Percentiles rank a stretch among this genome's conserved stretches.
Conservation (phyloP, 108 stramenopile genomes). For the Seminavis robusta region DNA sequence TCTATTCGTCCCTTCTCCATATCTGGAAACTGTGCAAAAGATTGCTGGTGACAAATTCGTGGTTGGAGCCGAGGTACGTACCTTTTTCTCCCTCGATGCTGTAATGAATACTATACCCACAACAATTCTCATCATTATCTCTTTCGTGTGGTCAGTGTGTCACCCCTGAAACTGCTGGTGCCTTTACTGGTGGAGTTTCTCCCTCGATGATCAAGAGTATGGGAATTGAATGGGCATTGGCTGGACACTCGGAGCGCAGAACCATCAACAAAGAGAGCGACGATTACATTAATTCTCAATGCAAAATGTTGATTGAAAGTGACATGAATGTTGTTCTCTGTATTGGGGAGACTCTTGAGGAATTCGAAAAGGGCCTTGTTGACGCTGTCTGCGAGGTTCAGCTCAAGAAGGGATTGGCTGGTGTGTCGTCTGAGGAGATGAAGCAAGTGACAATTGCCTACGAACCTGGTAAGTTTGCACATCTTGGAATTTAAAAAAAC, state of each 20-base stretch:
- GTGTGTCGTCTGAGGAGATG: slow-evolving; percentile 74
- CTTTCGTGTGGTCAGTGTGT: slow-evolving; percentile 41
- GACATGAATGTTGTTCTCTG: slow-evolving; percentile 94
- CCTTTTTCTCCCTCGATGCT: background rate
- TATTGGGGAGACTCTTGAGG: slow-evolving; percentile 93
- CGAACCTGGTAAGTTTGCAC: no score
- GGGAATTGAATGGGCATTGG: slow-evolving; percentile 89
- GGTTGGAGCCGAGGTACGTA: slow-evolving; percentile 57
- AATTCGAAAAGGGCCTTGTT: slow-evolving; percentile 91
- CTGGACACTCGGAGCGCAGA: slow-evolving; percentile 97
- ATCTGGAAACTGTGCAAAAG: slow-evolving; percentile 34
- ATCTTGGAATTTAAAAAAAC: no score
- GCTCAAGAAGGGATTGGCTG: slow-evolving; percentile 79
- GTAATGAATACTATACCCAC: no score
- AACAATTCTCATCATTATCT: slow-evolving; percentile 4
- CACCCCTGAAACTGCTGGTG: slow-evolving; percentile 78
- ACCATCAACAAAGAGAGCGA: slow-evolving; percentile 87
- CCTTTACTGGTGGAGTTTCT: slow-evolving; percentile 95
- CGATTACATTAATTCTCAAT: slow-evolving; percentile 90
- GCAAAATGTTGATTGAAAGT: slow-evolving; percentile 75
- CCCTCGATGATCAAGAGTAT: slow-evolving; percentile 82
- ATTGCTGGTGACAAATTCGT: slow-evolving; percentile 31
- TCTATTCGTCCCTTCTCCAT: slow-evolving; percentile 59
- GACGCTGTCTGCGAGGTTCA: slow-evolving; percentile 87
- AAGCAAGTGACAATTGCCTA: slow-evolving; percentile 94